A percentile compares a stretch with the other conserved stretches of the same genome.
These are phyloP conservation scores for Ceratocystis alfenasii DNA, from an alignment of 2,329 filamentous ascomycete genomes.

Conservation along the genomic window DNA sequence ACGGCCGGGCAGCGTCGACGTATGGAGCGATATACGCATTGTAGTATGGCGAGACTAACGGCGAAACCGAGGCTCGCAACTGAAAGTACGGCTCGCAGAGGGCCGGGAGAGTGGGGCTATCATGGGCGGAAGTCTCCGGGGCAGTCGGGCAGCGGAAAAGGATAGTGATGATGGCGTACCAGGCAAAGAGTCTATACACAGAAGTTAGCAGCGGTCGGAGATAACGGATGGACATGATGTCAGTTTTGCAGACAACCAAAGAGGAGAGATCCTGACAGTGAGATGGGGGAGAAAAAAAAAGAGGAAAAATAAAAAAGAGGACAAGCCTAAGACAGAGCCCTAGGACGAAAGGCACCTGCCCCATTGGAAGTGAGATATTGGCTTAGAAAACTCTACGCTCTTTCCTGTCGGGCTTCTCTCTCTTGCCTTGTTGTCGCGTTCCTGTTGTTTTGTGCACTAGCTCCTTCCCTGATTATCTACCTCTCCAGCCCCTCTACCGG, in stretches of 20 bases:
- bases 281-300: not conserved
- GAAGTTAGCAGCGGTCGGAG: not conserved
- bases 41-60: constrained; percentile 77
- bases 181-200: constrained; percentile 55
- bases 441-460: not conserved
- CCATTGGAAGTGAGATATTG: not conserved
- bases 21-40: constrained; percentile 73
- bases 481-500: not conserved
- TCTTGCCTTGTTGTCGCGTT: not conserved
- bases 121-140: constrained; percentile 38
- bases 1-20: constrained; percentile 63
- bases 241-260: not conserved
- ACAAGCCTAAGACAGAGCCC: not conserved
- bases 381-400: not conserved
- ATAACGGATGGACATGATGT: not conserved
- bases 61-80: constrained; percentile 50
- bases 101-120: constrained; percentile 57
- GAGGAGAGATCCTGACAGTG: not conserved
- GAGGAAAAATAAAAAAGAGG: not conserved
- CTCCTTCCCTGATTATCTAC: not conserved
- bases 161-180: constrained; percentile 74
- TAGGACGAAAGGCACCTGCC: not conserved
- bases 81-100: constrained; percentile 77
- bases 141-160: constrained; percentile 71
- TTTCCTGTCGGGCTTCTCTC: not conserved